Conservation (phyloP, 202 grass and related monocot species). For the Zoysia matrella region DNA sequence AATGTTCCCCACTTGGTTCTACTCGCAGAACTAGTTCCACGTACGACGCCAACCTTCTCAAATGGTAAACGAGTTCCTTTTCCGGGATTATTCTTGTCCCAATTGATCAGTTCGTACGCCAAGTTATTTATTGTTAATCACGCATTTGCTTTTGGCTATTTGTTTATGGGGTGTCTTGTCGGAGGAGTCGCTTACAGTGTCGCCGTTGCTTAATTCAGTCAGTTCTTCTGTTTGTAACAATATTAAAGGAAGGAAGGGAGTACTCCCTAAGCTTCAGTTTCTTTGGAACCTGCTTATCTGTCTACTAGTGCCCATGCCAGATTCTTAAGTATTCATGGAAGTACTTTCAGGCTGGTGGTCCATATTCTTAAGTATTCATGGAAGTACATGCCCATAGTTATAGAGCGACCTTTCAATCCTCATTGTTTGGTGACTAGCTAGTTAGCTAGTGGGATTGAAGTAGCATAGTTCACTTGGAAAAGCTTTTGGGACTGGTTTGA, state of each 20-base stretch:
- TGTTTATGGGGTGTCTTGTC: conserved; percentile 1
- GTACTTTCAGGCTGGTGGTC: background rate
- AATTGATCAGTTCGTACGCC: conserved; percentile 10
- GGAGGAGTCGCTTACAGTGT: background rate
- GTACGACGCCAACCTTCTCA: conserved; percentile 13
- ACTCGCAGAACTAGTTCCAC: conserved; percentile 32
- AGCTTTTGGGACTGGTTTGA: too few relatives aligned
- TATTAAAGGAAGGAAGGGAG: background rate
- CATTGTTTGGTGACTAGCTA: too few relatives aligned
- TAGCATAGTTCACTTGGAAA: too few relatives aligned
- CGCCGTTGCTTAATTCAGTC: background rate
- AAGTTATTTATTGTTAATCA: background rate
- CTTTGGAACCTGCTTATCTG: background rate
- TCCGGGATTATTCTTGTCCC: conserved; percentile 49
- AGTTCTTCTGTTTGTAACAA: conserved; percentile 3
- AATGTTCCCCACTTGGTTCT: conserved; percentile 42
- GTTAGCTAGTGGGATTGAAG: too few relatives aligned
- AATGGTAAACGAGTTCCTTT: conserved; percentile 28
- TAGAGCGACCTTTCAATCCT: too few relatives aligned
- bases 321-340: background rate
- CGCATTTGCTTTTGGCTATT: background rate
- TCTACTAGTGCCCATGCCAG: background rate
- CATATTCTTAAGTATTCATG: background rate
- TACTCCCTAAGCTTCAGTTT: background rate
- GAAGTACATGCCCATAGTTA: background rate